Base-by-base conservation (phyloP, 768 basidiomycete genomes). In the Mycena pura region DNA sequence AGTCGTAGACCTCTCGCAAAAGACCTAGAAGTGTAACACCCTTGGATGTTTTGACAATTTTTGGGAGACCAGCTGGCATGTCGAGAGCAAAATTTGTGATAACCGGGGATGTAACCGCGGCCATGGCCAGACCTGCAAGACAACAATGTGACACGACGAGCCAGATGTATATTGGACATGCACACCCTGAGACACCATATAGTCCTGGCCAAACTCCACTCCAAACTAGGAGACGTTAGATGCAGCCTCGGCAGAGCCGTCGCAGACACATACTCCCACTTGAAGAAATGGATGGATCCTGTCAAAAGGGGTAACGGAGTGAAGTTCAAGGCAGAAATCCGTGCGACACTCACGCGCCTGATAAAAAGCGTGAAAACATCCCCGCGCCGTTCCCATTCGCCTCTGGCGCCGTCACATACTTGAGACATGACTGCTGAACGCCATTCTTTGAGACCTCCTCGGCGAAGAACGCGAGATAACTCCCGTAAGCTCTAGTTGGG, bases 1-100 rank as follows among this genome's bases (percentile, higher is more conserved):
- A 83, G 54, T 80, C 81, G 70, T 86, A 86, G 3, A 82, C 72
- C 57, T 84, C 73, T 21, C 78, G 77, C 0, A 89, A 68, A 31
- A 87, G 75, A 50, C 81, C 79, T 25, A 88, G 74, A 9, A 88
- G 77, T 0, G 84, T 76, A 1, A 74, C 69, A 3, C 76, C 76
- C 17, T 71, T 52, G 22, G 55, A 17, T 1, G 60, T 31, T 1
- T 27, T 41, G 9, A 19, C 6, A 19, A 50, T 43, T 40, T 57
- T 22, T 1, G 64, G 64, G 3, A 65, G 41, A 3, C 41, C 46
- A n/a, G 50, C 48, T 0, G 60, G 45, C 11, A 1, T 15, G 47
- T 65, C 64, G 14, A 62, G 50, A n/a, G 58, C 29, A n/a, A 29
- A 28, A 5, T 10, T 11, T 19, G 28, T 21, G 8, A 10, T n/a